Percentiles rank a stretch among this genome's conserved stretches.
Conservation (phyloP, 2,329 filamentous ascomycete species). For the Trichoderma sp. region DNA sequence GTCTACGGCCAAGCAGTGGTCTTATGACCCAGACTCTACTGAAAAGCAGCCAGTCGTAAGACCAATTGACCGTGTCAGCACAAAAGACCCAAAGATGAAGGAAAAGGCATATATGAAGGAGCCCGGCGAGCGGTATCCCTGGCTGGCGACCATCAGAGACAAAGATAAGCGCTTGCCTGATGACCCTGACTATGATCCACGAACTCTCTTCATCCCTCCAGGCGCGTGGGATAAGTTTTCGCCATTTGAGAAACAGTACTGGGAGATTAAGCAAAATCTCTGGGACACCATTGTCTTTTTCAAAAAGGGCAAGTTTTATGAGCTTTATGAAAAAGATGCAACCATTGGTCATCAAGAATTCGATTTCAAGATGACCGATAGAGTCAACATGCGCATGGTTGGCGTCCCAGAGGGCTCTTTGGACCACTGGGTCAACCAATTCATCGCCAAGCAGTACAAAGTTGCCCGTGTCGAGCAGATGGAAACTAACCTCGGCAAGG, state of each 20-base stretch:
- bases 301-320: constrained; percentile 99
- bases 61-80: constrained; percentile 35
- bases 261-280: constrained; percentile 98
- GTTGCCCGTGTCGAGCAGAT: constrained; percentile 96
- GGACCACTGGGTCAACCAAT: constrained; percentile 97
- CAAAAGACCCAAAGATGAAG: constrained; percentile 45
- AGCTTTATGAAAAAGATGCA: constrained; percentile 96
- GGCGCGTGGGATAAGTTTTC: constrained; percentile 80
- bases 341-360: constrained; percentile 96
- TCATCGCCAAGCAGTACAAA: constrained; percentile 97
- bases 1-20: constrained; percentile 84
- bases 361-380: constrained; percentile 94
- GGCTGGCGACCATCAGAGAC: constrained; percentile 84
- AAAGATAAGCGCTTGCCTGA: constrained; percentile 76
- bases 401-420: constrained; percentile 93
- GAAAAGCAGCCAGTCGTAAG: constrained; percentile 41
- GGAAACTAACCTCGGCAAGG: constrained; percentile 92
- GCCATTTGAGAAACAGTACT: constrained; percentile 96
- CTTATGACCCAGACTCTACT: constrained; percentile 55
- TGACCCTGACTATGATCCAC: constrained; percentile 87
- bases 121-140: constrained; percentile 82
- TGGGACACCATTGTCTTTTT: constrained; percentile 99
- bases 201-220: constrained; percentile 87
- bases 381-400: constrained; percentile 99
- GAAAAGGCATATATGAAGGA: constrained; percentile 78